These are phyloP conservation scores for Reticulascus tulasneorum DNA, from an alignment of 2,329 filamentous ascomycete genomes.

Conservation along the genomic window DNA sequence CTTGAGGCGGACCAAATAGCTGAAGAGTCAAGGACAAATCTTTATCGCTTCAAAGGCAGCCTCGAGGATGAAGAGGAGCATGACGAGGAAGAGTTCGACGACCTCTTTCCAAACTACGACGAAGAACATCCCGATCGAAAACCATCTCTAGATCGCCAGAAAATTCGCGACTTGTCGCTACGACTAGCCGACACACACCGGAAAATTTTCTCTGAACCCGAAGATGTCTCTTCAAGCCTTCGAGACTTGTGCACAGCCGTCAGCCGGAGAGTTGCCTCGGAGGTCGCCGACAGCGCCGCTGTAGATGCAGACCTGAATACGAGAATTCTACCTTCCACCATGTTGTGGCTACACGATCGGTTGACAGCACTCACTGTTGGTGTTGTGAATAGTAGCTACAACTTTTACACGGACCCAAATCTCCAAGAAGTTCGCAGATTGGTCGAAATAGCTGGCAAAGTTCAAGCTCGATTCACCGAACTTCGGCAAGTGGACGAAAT, in stretches of 20 bases:
- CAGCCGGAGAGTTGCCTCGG: conserved; percentile 32
- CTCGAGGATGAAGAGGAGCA: conserved; percentile 71
- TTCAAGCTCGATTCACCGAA: conserved; percentile 68
- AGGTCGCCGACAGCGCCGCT: conserved; percentile 16
- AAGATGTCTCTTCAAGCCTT: conserved; percentile 38
- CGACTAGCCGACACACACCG: conserved; percentile 59
- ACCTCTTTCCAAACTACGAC: conserved; percentile 78
- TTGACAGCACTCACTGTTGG: conserved; percentile 35
- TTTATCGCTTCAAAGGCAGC: conserved; percentile 81
- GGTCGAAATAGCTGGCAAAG: conserved; percentile 62
- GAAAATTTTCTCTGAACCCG: conserved; percentile 43
- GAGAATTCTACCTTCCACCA: conserved; percentile 60
- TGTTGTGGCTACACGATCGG: conserved; percentile 63
- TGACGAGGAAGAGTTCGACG: conserved; percentile 69
- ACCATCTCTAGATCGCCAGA: conserved; percentile 26
- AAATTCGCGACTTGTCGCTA: conserved; percentile 54
- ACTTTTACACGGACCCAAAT: conserved; percentile 87
- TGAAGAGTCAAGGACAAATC: conserved; percentile 66
- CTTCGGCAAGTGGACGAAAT: conserved; percentile 65
- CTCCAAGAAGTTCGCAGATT: conserved; percentile 71
- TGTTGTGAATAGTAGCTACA: conserved; percentile 54
- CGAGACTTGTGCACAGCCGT: conserved; percentile 39
- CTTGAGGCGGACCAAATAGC: conserved; percentile 73
- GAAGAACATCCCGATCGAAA: conserved; percentile 40
- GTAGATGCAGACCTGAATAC: conserved; percentile 38